These are phyloP conservation scores for Lathyrus oleraceus DNA, from an alignment of 306 rosid genomes.

Conservation along the genomic window DNA sequence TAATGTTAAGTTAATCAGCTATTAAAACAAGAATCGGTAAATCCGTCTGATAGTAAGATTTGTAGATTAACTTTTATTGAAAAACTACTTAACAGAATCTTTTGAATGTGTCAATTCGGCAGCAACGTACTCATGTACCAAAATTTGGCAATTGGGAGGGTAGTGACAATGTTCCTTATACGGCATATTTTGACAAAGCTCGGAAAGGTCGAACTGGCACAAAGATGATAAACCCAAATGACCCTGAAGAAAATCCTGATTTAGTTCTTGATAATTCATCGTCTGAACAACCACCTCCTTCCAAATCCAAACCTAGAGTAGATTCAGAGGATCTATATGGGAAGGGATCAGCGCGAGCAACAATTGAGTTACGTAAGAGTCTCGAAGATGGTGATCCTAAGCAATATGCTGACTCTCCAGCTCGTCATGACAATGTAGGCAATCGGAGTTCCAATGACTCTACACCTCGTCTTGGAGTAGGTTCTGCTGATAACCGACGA, in stretches of 20 bases:
- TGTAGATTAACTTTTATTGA: slow-evolving; percentile 8
- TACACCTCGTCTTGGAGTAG: slow-evolving; percentile 38
- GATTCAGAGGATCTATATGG: slow-evolving; percentile 42
- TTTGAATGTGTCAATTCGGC: slow-evolving; percentile 46
- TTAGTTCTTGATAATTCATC: slow-evolving; percentile 44
- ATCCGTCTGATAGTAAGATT: background rate
- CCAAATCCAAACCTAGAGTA: slow-evolving; percentile 43
- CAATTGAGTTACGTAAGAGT: slow-evolving; percentile 50
- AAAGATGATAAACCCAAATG: slow-evolving; percentile 82
- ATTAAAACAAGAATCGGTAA: background rate
- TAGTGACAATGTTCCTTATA: slow-evolving; percentile 85
- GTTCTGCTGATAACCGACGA: slow-evolving; percentile 58
- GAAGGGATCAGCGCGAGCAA: slow-evolving; percentile 40
- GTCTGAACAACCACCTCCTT: slow-evolving; percentile 46
- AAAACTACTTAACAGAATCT: slow-evolving; percentile 34
- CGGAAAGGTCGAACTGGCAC: slow-evolving; percentile 74
- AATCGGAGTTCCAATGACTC: slow-evolving; percentile 49
- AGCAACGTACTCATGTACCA: slow-evolving; percentile 90
- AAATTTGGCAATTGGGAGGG: slow-evolving; percentile 87
- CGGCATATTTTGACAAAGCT: slow-evolving; percentile 90
- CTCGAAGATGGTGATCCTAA: slow-evolving; percentile 61
- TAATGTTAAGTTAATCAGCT: background rate
- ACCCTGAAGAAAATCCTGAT: slow-evolving; percentile 70
- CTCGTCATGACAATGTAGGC: slow-evolving; percentile 47
- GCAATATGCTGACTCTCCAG: slow-evolving; percentile 61